These are phyloP conservation scores for Moesziomyces parantarcticus DNA, from an alignment of 1,284 basidiomycete genomes.

Conservation along the genomic window DNA sequence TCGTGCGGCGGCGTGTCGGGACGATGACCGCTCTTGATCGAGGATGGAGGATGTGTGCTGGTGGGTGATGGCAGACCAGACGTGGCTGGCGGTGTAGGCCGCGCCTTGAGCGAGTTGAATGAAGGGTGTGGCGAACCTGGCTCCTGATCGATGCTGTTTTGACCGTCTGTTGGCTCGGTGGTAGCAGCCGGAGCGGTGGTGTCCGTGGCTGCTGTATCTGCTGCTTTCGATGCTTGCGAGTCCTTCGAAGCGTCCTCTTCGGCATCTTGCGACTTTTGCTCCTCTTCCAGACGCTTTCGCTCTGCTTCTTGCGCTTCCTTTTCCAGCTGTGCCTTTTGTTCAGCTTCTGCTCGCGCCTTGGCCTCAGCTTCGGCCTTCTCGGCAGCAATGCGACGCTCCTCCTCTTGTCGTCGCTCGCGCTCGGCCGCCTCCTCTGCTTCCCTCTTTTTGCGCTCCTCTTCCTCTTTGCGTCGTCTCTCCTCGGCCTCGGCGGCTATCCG, in stretches of 20 bases:
- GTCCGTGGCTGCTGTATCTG: background rate
- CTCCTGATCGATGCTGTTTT: slow-evolving; percentile 9
- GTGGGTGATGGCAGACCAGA: slow-evolving; percentile 47
- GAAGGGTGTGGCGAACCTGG: slow-evolving; percentile 56
- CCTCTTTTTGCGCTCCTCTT: slow-evolving; percentile 39
- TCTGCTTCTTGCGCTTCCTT: slow-evolving; percentile 29
- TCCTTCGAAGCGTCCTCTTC: slow-evolving; percentile 1
- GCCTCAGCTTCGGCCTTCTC: slow-evolving; percentile 28
- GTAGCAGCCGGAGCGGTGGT: background rate
- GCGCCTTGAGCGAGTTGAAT: slow-evolving; percentile 57
- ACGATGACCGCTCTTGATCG: slow-evolving; percentile 31
- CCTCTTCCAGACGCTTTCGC: slow-evolving; percentile 10
- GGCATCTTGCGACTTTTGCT: slow-evolving; percentile 1
- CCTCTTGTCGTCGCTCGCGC: slow-evolving; percentile 24
- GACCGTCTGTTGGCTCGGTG: slow-evolving; percentile 19
- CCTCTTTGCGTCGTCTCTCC: slow-evolving; percentile 22
- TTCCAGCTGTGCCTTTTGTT: slow-evolving; percentile 11
- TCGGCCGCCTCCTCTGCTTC: slow-evolving; percentile 33
- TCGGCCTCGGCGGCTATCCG: slow-evolving; percentile 35
- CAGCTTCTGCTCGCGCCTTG: slow-evolving; percentile 11
- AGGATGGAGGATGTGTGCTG: slow-evolving; percentile 42
- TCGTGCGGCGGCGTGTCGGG: slow-evolving; percentile 24
- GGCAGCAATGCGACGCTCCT: slow-evolving; percentile 23
- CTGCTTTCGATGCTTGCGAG: background rate
- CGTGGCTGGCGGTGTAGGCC: slow-evolving; percentile 58